Evolutionary conservation across 2,329 filamentous ascomycete genomes (phyloP).

Genomic region (Sordariomycetes sp.): DNA sequence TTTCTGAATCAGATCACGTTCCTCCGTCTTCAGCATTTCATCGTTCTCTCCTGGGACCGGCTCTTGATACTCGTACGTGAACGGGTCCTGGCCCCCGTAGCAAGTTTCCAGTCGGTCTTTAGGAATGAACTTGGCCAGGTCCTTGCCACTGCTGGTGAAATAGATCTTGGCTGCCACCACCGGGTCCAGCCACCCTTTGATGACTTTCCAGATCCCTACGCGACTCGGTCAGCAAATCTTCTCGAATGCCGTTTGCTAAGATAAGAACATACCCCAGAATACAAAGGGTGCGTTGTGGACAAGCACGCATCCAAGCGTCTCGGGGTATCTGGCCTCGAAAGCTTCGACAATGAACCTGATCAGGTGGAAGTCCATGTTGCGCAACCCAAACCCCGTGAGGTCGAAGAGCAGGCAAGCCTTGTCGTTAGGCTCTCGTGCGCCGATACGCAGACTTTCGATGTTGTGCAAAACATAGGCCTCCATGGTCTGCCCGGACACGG

Average conservation of each 20-base stretch:
- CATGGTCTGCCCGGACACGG: constrained; percentile 21
- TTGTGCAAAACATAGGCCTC: constrained; percentile 28
- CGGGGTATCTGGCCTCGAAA: constrained; percentile 71
- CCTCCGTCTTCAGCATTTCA: constrained; percentile 32
- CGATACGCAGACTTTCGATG: constrained; percentile 23
- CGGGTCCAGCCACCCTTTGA: constrained; percentile 68
- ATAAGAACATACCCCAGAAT: constrained; percentile 34
- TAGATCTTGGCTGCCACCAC: constrained; percentile 66
- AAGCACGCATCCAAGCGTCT: constrained; percentile 60
- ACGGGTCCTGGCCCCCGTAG: constrained; percentile 58
- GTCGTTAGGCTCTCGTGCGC: constrained; percentile 11
- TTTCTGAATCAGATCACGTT: constrained; percentile 36
- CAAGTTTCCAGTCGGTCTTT: constrained; percentile 47
- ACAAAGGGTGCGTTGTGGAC: constrained; percentile 71
- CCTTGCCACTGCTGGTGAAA: constrained; percentile 54
- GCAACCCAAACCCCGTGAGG: constrained; percentile 60
- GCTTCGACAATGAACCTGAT: constrained; percentile 75
- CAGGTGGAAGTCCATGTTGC: constrained; percentile 69
- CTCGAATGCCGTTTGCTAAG: not conserved
- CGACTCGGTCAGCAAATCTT: not conserved
- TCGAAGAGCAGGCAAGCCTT: constrained; percentile 50
- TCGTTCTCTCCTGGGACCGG: constrained; percentile 51
- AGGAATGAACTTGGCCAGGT: constrained; percentile 52
- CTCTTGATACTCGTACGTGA: constrained; percentile 57
- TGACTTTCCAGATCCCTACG: constrained; percentile 46